These are phyloP conservation scores for Tilletiopsis washingtonensis DNA, from an alignment of 1,284 basidiomycete genomes.

Conservation along the genomic window DNA sequence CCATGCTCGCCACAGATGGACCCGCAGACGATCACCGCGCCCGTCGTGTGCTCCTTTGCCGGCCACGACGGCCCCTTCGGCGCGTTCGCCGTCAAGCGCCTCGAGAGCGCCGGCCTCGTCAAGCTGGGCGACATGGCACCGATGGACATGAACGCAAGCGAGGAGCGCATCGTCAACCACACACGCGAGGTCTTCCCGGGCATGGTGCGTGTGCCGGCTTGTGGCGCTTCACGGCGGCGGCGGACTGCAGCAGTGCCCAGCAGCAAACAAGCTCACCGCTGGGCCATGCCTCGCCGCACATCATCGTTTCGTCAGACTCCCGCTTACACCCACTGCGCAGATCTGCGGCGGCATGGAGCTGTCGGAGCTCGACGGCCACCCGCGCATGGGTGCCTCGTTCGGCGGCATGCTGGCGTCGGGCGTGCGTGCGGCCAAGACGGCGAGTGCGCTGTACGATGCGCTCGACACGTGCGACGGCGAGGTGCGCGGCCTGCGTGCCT, in stretches of 20 bases:
- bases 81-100: constrained; percentile 72
- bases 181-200: constrained; percentile 74
- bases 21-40: constrained; percentile 67
- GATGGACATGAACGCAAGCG: constrained; percentile 39
- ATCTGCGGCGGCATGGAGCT: constrained; percentile 71
- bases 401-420: constrained; percentile 74
- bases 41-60: constrained; percentile 55
- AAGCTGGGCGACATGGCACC: constrained; percentile 71
- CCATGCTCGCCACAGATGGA: too few species aligned
- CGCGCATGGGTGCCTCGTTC: constrained; percentile 57
- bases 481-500: constrained; percentile 51
- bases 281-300: too few species aligned
- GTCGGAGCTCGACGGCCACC: constrained; percentile 66
- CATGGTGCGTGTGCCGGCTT: too few species aligned
- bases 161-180: constrained; percentile 50
- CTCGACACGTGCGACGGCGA: constrained; percentile 61
- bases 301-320: too few species aligned
- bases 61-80: constrained; percentile 78
- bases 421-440: constrained; percentile 68
- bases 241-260: too few species aligned
- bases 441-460: constrained; percentile 59
- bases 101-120: constrained; percentile 66
- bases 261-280: too few species aligned
- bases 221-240: too few species aligned
- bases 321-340: too few species aligned